phyloP scores from a whole-genome alignment of 108 stramenopile species.

The Phaeodactylum tricornutum region DNA sequence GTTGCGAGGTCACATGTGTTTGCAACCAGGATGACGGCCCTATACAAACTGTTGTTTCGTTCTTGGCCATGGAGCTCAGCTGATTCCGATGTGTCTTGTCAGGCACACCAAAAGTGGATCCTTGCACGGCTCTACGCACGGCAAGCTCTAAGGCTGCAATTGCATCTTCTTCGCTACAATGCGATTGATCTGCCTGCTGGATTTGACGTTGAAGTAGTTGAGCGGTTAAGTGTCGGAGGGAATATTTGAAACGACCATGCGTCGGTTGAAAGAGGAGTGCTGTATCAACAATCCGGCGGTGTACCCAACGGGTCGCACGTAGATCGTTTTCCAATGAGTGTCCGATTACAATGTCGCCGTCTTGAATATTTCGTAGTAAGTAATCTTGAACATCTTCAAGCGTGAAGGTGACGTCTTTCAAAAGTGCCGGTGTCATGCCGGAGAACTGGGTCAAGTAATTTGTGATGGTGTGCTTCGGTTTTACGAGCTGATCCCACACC shows the following conservation, averaged over 20 bases:
- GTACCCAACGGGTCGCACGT: slow-evolving; percentile 57
- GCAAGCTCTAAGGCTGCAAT: slow-evolving; percentile 58
- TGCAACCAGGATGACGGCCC: slow-evolving; percentile 57
- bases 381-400: slow-evolving; percentile 67
- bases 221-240: slow-evolving; percentile 45
- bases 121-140: slow-evolving; percentile 43
- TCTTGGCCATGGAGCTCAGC: slow-evolving; percentile 7
- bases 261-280: slow-evolving; percentile 58
- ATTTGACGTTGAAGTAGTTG: slow-evolving; percentile 49
- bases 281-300: slow-evolving; percentile 74
- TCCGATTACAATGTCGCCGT: slow-evolving; percentile 75
- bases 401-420: slow-evolving; percentile 11
- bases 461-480: slow-evolving; percentile 50
- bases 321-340: slow-evolving; percentile 93
- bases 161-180: slow-evolving; percentile 79
- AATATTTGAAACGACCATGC: slow-evolving; percentile 55
- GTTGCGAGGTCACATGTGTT: slow-evolving; percentile 32
- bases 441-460: slow-evolving; percentile 63
- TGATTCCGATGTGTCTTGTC: slow-evolving; percentile 15
- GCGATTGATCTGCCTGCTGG: slow-evolving; percentile 35
- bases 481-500: slow-evolving; percentile 71
- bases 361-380: slow-evolving; percentile 44
- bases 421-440: slow-evolving; percentile 56
- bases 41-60: slow-evolving; percentile 45
- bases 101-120: slow-evolving; percentile 38